Evolutionary conservation across 225 moss, liverwort and hornwort species (phyloP), one percentile per base, ranked within the genome.

Genomic region (Pseudoscleropodium purum): DNA sequence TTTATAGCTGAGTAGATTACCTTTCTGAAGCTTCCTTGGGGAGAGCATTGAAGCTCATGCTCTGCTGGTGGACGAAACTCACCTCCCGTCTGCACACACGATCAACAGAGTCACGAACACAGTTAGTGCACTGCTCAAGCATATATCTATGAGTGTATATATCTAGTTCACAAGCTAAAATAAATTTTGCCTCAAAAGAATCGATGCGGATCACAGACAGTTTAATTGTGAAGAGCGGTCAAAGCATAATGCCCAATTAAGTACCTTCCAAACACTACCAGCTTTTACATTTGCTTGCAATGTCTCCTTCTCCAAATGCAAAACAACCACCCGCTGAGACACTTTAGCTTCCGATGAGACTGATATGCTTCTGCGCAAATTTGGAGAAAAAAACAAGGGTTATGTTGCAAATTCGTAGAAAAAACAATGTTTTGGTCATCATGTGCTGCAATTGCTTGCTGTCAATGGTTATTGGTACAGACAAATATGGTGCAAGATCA

Each of bases 191-290:
- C 75, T 81, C 41, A 47, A 60, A 88, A 57, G 64, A 74, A 88
- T 85, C 31, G 19, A 37, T 56, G 63, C 17, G 23, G 13, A 72
- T 80, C 52, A 81, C 77, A 60, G 25, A 23, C 65, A 77, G 7
- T 36, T 75, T 9, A 41, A 37, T 31, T 52, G 36, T 18, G 21
- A 49, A 74, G 51, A 64, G 12, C 30, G 17, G 52, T 52, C 43
- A 23, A 45, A 41, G 49, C 39, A 27, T 65, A 34, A 15, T 18
- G 84, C n/a, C 41, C 39, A 34, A 18, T 19, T 19, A 19, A 74
- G 37, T 87, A 94, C 93, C 93, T 91, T 93, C 94, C 94, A 93
- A 41, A 91, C 64, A 63, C 81, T 88, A 7, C 93, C 92, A 39
- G 82, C 52, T 83, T 91, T 73, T 4, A 87, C 87, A n/a, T 86